A percentile compares a stretch with the other conserved stretches of the same genome.
phyloP scores from a whole-genome alignment of 148 eudicot species.

The Camellia granthamiana region DNA sequence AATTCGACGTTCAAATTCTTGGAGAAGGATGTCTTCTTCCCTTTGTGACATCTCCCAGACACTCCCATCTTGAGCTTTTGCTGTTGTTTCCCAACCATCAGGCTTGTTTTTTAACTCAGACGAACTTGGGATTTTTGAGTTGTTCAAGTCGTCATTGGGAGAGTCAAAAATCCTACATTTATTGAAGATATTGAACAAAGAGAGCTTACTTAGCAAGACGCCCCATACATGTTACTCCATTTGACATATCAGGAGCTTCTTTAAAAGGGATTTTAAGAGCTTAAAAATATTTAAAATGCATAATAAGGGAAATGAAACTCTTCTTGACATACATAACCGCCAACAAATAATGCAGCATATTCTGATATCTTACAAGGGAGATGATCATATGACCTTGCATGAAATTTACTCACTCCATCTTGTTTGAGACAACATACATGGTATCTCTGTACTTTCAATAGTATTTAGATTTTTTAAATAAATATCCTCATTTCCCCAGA shows the following conservation, averaged over 20 bases:
- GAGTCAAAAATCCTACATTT: constrained; percentile 86
- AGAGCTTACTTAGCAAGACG: background rate
- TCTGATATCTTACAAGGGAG: background rate
- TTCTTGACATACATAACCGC: background rate
- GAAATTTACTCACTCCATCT: background rate
- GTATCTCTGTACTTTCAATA: background rate
- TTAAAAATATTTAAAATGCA: background rate
- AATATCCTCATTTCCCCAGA: background rate
- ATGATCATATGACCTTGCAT: background rate
- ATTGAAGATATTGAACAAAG: background rate
- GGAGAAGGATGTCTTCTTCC: constrained; percentile 92
- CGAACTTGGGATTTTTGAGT: constrained; percentile 44
- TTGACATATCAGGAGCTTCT: background rate
- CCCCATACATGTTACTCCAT: background rate
- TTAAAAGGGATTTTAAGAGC: background rate
- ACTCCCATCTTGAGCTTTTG: constrained; percentile 74
- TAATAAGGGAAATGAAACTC: background rate
- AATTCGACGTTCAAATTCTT: constrained; percentile 96
- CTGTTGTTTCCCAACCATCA: constrained; percentile 95
- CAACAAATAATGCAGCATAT: background rate
- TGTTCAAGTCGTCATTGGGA: constrained; percentile 42
- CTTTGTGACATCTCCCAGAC: constrained; percentile 98
- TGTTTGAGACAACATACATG: background rate
- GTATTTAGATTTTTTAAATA: background rate
- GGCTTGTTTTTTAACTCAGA: constrained; percentile 81